Conservation (phyloP, 23 red algal species). For the Gracilaria caudata region DNA sequence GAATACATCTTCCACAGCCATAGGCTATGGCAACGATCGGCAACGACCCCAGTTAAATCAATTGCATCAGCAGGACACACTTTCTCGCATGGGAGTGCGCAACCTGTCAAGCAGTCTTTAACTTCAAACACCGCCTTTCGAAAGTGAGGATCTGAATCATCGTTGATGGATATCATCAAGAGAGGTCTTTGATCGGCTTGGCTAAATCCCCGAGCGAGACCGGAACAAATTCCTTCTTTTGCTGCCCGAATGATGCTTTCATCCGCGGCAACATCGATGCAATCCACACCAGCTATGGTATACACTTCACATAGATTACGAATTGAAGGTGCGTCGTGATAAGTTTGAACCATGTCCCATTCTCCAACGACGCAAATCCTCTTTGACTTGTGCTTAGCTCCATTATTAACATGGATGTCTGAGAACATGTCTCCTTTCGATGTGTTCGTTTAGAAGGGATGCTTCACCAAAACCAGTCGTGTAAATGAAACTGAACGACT, state of each 20-base stretch:
- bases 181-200: slow-evolving; percentile 39
- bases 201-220: slow-evolving; percentile 2
- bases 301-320: slow-evolving; percentile 71
- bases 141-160: slow-evolving; percentile 95
- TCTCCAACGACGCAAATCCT: slow-evolving; percentile 52
- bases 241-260: slow-evolving; percentile 74
- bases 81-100: slow-evolving; percentile 79
- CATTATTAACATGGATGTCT: neutral
- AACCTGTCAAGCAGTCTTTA: slow-evolving; percentile 57
- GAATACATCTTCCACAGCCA: slow-evolving; percentile 92
- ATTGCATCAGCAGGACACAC: slow-evolving; percentile 88
- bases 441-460: neutral
- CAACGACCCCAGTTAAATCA: slow-evolving; percentile 51
- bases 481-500: neutral
- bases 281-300: slow-evolving; percentile 80
- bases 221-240: slow-evolving; percentile 44
- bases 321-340: slow-evolving; percentile 71
- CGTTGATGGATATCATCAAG: slow-evolving; percentile 92
- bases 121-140: slow-evolving; percentile 90
- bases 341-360: slow-evolving; percentile 91
- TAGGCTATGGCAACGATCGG: slow-evolving; percentile 85
- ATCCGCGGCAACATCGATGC: slow-evolving; percentile 90
- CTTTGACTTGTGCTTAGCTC: neutral
- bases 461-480: neutral
- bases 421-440: neutral